Percentiles rank a stretch among this genome's conserved stretches.
These are phyloP conservation scores for Nymphaea thermarum DNA, from an alignment of 164 flowering plant species.

Conservation along the genomic window DNA sequence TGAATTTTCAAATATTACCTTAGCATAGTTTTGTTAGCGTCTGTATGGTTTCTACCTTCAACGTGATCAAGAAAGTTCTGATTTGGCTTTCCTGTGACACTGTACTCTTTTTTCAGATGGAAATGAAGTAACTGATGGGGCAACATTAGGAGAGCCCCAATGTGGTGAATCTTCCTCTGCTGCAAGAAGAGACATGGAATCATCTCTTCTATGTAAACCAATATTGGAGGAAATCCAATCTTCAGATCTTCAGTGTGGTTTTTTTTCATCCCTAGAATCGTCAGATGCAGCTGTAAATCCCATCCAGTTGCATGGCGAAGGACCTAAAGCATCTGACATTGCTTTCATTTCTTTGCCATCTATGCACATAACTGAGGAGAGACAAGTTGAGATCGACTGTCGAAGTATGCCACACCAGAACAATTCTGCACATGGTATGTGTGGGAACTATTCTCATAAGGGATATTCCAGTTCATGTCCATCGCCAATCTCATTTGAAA, in stretches of 20 bases:
- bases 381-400: constrained; percentile 2
- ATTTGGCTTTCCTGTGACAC: not conserved
- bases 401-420: constrained; percentile 10
- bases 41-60: not conserved
- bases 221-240: constrained; percentile 7
- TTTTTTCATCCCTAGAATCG: not conserved
- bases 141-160: constrained; percentile 16
- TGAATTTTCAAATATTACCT: not conserved
- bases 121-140: constrained; percentile 22
- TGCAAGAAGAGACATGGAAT: constrained; percentile 4
- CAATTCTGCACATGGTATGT: constrained; percentile 9
- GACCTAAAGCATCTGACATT: constrained; percentile 22
- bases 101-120: constrained; percentile 5
- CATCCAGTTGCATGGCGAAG: constrained; percentile 5
- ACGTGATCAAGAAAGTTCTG: not conserved
- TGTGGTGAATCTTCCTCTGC: constrained; percentile 12
- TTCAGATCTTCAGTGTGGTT: constrained; percentile 7
- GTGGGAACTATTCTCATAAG: not conserved
- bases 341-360: constrained; percentile 37
- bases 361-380: constrained; percentile 28
- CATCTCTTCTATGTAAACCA: constrained; percentile 13
- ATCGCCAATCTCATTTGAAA: constrained; percentile 17
- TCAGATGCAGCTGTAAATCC: not conserved
- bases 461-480: constrained; percentile 36
- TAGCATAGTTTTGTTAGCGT: not conserved